phyloP scores from a whole-genome alignment of 257 asterid species.

The Ocimum tenuiflorum region DNA sequence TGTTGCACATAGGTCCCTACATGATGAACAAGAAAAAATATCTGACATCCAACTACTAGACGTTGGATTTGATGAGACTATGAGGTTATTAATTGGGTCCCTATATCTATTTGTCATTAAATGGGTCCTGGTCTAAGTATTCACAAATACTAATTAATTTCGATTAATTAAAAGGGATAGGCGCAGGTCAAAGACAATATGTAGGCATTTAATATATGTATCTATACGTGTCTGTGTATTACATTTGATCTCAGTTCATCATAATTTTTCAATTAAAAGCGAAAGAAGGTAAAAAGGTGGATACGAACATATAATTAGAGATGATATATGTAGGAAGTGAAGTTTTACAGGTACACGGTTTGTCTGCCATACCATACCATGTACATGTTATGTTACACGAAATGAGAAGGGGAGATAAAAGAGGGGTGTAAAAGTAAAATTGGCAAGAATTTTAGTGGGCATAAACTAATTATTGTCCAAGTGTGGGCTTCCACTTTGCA shows the following conservation, averaged over 20 bases:
- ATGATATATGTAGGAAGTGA: background rate
- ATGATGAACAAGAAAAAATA: background rate
- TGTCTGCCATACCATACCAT: background rate
- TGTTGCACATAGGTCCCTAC: conserved; percentile 9
- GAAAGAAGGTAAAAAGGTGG: no score
- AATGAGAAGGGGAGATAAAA: background rate
- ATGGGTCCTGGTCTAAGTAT: background rate
- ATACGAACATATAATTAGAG: background rate
- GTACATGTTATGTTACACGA: background rate
- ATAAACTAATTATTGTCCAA: no score
- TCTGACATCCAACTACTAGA: background rate
- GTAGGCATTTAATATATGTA: no score
- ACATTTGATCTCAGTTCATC: no score
- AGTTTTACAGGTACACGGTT: conserved; percentile 6
- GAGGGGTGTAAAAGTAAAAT: background rate
- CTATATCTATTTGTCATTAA: no score
- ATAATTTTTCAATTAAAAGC: no score
- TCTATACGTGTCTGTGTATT: no score
- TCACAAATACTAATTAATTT: background rate
- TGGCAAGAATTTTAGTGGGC: conserved; percentile 7
- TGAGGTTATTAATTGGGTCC: no score
- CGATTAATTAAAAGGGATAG: no score
- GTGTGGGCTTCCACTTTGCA: conserved; percentile 18
- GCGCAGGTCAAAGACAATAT: no score
- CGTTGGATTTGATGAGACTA: no score